A percentile compares a stretch with the other conserved stretches of the same genome.
These are phyloP conservation scores for Hypoxylon fragiforme DNA, from an alignment of 495 filamentous ascomycete species.

Conservation along the genomic window DNA sequence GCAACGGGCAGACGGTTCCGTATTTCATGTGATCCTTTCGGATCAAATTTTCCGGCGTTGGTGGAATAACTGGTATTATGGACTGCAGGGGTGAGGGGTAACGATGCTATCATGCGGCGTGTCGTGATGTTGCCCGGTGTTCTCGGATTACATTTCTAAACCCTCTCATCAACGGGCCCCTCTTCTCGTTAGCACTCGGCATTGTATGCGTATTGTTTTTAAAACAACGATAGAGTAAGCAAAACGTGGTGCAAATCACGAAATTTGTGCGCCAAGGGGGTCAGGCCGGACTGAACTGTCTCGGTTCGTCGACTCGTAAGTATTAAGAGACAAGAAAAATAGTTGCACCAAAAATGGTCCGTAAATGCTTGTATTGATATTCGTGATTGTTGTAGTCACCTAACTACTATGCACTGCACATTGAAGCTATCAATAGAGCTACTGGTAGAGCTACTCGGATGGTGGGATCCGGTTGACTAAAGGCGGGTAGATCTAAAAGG, in stretches of 20 bases:
- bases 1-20: neutral
- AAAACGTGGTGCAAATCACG: slow-evolving; percentile 29
- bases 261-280: neutral
- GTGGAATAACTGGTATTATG: neutral
- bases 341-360: too few species aligned
- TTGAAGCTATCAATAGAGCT: too few species aligned
- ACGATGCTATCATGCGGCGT: too few species aligned
- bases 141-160: slow-evolving; percentile 3
- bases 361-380: too few species aligned
- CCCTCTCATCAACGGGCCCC: neutral
- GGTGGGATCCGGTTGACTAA: too few species aligned
- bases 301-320: neutral
- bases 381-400: too few species aligned
- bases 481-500: too few species aligned
- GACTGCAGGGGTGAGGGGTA: neutral
- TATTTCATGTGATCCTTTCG: neutral
- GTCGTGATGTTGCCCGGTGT: too few species aligned
- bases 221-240: slow-evolving; percentile 20
- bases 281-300: neutral
- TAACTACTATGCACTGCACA: too few species aligned
- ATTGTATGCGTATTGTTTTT: neutral
- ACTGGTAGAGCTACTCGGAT: too few species aligned
- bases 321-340: neutral
- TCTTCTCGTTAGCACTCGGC: neutral
- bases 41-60: slow-evolving; percentile 16